Percentiles rank a stretch among this genome's conserved stretches.
Conservation (phyloP, 768 basidiomycete species). For the Pulveroboletus sp. region DNA sequence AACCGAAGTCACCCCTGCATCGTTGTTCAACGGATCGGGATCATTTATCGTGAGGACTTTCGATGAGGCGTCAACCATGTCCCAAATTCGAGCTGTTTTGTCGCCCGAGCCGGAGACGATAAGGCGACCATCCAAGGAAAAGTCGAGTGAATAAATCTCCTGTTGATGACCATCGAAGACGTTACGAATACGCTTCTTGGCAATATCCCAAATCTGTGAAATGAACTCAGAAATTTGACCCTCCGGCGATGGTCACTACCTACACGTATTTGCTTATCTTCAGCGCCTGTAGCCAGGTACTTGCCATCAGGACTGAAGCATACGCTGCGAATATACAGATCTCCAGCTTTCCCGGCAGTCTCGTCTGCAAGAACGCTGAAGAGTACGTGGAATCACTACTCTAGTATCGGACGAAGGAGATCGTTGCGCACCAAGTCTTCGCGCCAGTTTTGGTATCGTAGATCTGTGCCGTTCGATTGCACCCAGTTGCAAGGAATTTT, state of each 20-base stretch:
- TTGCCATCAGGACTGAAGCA: slow-evolving; percentile 74
- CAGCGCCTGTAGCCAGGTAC: slow-evolving; percentile 74
- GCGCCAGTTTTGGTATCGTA: slow-evolving; percentile 85
- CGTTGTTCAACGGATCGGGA: slow-evolving; percentile 44
- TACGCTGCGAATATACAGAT: slow-evolving; percentile 86
- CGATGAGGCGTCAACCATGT: slow-evolving; percentile 38
- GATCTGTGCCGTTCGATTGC: slow-evolving; percentile 93
- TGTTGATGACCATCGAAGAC: slow-evolving; percentile 87
- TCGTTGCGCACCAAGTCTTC: slow-evolving; percentile 68
- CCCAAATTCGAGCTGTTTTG: slow-evolving; percentile 70
- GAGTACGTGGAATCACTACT: slow-evolving; percentile 8
- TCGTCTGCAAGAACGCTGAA: slow-evolving; percentile 75
- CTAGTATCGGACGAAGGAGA: neutral
- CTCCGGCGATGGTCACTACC: slow-evolving; percentile 19
- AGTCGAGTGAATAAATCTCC: slow-evolving; percentile 93
- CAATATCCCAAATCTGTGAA: slow-evolving; percentile 88
- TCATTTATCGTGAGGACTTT: slow-evolving; percentile 39
- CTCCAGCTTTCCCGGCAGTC: slow-evolving; percentile 62
- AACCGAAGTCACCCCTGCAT: slow-evolving; percentile 75
- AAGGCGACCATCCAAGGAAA: slow-evolving; percentile 78
- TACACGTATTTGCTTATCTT: slow-evolving; percentile 90
- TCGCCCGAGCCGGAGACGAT: slow-evolving; percentile 88
- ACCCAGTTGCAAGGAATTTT: slow-evolving; percentile 89
- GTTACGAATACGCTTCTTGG: slow-evolving; percentile 69
- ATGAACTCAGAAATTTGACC: slow-evolving; percentile 5